These are phyloP conservation scores for Athelia sp. DNA, from an alignment of 1,284 basidiomycete species.

Conservation along the genomic window DNA sequence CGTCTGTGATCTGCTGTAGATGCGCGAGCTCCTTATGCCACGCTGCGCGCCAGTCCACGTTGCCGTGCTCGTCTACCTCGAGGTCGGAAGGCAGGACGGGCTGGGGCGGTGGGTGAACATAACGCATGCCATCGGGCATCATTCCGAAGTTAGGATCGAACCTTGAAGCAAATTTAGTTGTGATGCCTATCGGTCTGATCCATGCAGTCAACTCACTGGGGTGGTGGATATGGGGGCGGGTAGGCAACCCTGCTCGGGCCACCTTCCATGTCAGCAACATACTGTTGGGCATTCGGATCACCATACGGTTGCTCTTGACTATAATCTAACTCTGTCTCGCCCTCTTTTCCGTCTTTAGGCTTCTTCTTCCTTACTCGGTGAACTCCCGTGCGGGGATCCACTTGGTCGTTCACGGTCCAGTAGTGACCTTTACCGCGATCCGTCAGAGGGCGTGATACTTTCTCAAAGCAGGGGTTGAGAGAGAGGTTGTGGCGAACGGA, in stretches of 20 bases:
- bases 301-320: slow-evolving; percentile 35
- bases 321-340: slow-evolving; percentile 55
- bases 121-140: slow-evolving; percentile 57
- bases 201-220: slow-evolving; percentile 25
- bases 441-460: slow-evolving; percentile 83
- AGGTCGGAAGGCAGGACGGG: slow-evolving; percentile 57
- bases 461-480: slow-evolving; percentile 90
- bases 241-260: slow-evolving; percentile 52
- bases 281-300: slow-evolving; percentile 39
- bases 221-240: slow-evolving; percentile 49
- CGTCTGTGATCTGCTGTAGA: slow-evolving; percentile 63
- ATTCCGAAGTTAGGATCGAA: slow-evolving; percentile 67
- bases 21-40: slow-evolving; percentile 75
- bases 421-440: slow-evolving; percentile 86
- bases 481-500: slow-evolving; percentile 94
- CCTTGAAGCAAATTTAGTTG: slow-evolving; percentile 23
- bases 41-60: slow-evolving; percentile 71
- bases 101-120: slow-evolving; percentile 38
- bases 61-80: slow-evolving; percentile 70
- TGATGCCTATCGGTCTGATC: slow-evolving; percentile 5
- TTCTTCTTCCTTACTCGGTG: slow-evolving; percentile 83
- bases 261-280: slow-evolving; percentile 48
- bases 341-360: slow-evolving; percentile 42
- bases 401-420: slow-evolving; percentile 84
- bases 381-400: slow-evolving; percentile 80